These are phyloP conservation scores for Suillus ampliporus DNA, from an alignment of 768 basidiomycete species.

Conservation along the genomic window DNA sequence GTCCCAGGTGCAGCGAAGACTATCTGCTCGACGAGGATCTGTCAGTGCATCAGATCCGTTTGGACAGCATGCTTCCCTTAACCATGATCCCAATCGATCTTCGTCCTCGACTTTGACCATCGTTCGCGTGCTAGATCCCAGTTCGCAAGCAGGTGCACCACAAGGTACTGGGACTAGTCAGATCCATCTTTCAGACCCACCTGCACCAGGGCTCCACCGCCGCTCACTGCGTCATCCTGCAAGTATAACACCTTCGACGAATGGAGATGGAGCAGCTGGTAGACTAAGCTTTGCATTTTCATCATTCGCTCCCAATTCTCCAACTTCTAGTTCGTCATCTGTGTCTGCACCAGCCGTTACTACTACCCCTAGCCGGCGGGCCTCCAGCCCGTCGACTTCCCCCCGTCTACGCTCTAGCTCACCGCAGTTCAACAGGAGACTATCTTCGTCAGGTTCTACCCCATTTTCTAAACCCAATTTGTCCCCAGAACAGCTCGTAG, in stretches of 20 bases:
- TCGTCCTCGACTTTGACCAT: constrained; percentile 75
- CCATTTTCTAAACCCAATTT: constrained; percentile 54
- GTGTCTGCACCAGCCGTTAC: constrained; percentile 30
- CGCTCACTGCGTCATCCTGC: constrained; percentile 40
- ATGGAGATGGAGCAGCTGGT: constrained; percentile 26
- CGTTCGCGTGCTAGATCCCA: constrained; percentile 60
- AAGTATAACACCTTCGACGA: constrained; percentile 33
- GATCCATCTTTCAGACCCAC: constrained; percentile 32
- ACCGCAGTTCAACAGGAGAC: constrained; percentile 36
- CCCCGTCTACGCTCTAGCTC: constrained; percentile 56
- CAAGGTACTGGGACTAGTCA: background rate
- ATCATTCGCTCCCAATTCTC: constrained; percentile 52
- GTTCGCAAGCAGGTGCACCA: constrained; percentile 23
- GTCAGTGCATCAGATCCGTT: constrained; percentile 71
- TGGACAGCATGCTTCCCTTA: constrained; percentile 57
- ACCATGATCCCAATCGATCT: constrained; percentile 56
- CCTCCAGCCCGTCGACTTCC: constrained; percentile 44
- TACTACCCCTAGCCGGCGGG: constrained; percentile 37
- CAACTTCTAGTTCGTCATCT: constrained; percentile 23
- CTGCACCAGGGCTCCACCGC: constrained; percentile 31
- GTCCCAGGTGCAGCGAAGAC: constrained; percentile 32
- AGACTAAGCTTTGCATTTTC: constrained; percentile 71
- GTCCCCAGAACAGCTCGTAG: constrained; percentile 75
- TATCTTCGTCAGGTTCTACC: constrained; percentile 40
- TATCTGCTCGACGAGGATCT: constrained; percentile 70